Percentiles rank a stretch among this genome's conserved stretches.
These are phyloP conservation scores for Aegilops umbellulata DNA, from an alignment of 176 grass and related monocot species.

Conservation along the genomic window DNA sequence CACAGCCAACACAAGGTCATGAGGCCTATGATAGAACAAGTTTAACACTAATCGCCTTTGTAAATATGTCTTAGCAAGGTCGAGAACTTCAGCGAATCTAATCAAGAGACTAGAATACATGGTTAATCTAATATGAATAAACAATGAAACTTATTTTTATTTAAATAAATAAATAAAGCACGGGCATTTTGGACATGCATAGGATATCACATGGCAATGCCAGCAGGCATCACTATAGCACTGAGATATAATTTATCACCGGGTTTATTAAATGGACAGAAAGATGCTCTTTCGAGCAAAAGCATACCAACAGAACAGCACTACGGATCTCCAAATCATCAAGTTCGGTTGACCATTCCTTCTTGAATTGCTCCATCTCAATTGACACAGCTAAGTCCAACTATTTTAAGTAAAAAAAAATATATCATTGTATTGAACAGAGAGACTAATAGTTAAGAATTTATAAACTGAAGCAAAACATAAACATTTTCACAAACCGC, in stretches of 20 bases:
- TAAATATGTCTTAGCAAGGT: constrained; percentile 2
- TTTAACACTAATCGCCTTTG: not conserved
- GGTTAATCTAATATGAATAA: constrained; percentile 1
- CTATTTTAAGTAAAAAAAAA: constrained; percentile 43
- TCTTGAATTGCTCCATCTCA: constrained; percentile 80
- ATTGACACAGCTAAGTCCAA: constrained; percentile 74
- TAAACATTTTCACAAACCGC: constrained; percentile 50
- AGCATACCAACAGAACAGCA: constrained; percentile 74
- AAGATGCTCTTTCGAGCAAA: not conserved
- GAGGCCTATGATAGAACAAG: constrained; percentile 1
- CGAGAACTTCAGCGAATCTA: not conserved
- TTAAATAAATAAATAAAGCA: not conserved
- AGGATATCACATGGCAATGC: constrained; percentile 1
- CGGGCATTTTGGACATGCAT: constrained; percentile 2
- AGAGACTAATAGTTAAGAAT: constrained; percentile 1
- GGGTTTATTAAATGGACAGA: constrained; percentile 6
- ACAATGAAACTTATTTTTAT: not conserved
- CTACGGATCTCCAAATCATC: constrained; percentile 80
- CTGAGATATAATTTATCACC: not conserved
- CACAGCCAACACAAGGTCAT: not conserved
- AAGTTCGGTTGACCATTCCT: constrained; percentile 77
- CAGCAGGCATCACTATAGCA: not conserved
- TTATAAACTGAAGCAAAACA: constrained; percentile 13
- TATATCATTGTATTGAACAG: constrained; percentile 15
- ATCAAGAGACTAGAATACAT: not conserved